phyloP scores from a whole-genome alignment of 2,329 filamentous ascomycete genomes.

The Venturia carpophila region DNA sequence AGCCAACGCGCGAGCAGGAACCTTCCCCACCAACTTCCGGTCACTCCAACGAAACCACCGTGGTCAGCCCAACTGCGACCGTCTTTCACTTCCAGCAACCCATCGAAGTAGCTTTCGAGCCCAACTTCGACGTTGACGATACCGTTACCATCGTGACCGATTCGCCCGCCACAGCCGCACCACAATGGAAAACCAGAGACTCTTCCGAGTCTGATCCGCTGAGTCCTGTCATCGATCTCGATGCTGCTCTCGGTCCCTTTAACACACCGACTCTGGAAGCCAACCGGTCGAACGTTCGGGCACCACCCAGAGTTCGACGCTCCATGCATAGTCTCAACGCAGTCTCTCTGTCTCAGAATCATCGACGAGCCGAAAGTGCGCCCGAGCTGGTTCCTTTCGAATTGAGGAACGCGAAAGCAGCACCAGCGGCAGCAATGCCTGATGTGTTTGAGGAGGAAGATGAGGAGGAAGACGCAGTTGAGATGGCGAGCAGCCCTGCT shows the following conservation, averaged over 20 bases:
- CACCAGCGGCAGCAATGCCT: slow-evolving; percentile 66
- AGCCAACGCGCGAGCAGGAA: neutral
- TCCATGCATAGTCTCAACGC: slow-evolving; percentile 63
- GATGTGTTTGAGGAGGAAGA: slow-evolving; percentile 75
- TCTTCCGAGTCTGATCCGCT: slow-evolving; percentile 48
- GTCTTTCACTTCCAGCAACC: slow-evolving; percentile 21
- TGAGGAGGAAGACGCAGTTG: slow-evolving; percentile 38
- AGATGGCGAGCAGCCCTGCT: slow-evolving; percentile 30
- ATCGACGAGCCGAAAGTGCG: slow-evolving; percentile 71
- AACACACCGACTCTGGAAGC: slow-evolving; percentile 63
- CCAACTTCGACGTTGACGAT: slow-evolving; percentile 36
- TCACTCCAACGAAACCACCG: neutral
- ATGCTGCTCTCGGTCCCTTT: slow-evolving; percentile 87
- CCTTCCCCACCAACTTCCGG: slow-evolving; percentile 4
- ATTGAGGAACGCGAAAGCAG: slow-evolving; percentile 37
- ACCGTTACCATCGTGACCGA: slow-evolving; percentile 36
- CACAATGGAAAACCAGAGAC: slow-evolving; percentile 31
- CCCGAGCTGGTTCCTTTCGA: slow-evolving; percentile 74
- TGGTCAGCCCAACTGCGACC: neutral
- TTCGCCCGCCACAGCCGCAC: slow-evolving; percentile 21
- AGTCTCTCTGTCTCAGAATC: slow-evolving; percentile 58
- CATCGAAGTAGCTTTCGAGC: slow-evolving; percentile 29
- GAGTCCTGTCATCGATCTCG: slow-evolving; percentile 82
- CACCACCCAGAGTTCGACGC: slow-evolving; percentile 35
- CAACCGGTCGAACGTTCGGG: neutral